A percentile compares a stretch with the other conserved stretches of the same genome.
phyloP scores from a whole-genome alignment of 2,329 filamentous ascomycete genomes.

The Teratosphaeria destructans region DNA sequence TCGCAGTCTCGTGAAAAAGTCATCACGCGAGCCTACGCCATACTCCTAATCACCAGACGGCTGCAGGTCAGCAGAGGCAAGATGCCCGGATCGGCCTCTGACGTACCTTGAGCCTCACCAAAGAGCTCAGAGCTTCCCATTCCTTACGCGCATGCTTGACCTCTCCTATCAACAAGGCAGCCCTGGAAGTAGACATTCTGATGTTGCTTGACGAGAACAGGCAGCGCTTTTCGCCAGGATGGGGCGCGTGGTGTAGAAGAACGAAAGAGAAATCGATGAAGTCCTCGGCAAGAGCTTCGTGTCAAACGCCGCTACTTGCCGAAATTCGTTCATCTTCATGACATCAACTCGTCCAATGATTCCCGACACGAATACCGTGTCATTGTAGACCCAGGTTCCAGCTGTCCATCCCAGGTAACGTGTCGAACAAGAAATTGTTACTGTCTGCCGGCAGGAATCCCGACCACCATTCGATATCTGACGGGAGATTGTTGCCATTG shows the following conservation, averaged over 20 bases:
- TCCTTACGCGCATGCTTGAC: constrained; percentile 36
- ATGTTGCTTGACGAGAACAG: too few relatives aligned
- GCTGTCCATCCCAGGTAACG: constrained; percentile 21
- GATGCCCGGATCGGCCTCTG: not conserved
- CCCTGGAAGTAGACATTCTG: constrained; percentile 4
- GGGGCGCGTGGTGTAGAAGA: too few relatives aligned
- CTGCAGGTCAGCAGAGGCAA: not conserved
- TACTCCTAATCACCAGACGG: not conserved
- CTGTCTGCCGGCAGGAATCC: constrained; percentile 28
- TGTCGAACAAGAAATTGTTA: constrained; percentile 25
- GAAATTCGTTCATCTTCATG: too few relatives aligned
- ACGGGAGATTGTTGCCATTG: constrained; percentile 15
- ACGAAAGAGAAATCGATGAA: too few relatives aligned
- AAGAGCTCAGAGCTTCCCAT: constrained; percentile 31
- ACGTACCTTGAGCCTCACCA: constrained; percentile 23
- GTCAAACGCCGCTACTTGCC: too few relatives aligned
- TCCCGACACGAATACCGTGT: not conserved
- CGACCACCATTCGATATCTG: constrained; percentile 27
- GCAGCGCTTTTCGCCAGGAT: too few relatives aligned
- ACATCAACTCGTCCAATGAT: constrained; percentile 8
- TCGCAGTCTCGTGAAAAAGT: too few relatives aligned
- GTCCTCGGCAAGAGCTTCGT: too few relatives aligned
- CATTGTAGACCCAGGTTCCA: constrained; percentile 22
- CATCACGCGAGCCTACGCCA: too few relatives aligned
- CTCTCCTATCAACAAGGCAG: constrained; percentile 36